A percentile compares a stretch with the other conserved stretches of the same genome.
Evolutionary conservation across 2,329 filamentous ascomycete species (phyloP).

Genomic region (Fusarium sp.): DNA sequence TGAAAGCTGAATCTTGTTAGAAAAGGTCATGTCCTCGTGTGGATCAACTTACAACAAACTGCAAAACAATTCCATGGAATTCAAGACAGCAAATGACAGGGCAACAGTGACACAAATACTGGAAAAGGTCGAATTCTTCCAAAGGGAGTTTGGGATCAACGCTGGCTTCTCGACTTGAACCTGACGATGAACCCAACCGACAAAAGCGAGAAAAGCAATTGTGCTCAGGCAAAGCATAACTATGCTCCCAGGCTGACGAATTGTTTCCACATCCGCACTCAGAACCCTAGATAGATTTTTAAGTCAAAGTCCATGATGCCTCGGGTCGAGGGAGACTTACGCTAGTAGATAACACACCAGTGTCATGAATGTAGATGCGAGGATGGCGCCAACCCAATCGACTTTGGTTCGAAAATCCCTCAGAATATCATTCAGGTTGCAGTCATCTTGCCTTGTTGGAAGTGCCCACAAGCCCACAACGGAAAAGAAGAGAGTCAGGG

Average conservation of each 20-base stretch:
- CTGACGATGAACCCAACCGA: constrained; percentile 63
- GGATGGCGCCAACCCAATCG: constrained; percentile 63
- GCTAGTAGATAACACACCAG: constrained; percentile 61
- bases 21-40: background rate
- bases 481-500: background rate
- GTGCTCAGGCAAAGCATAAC: constrained; percentile 39
- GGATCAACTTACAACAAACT: constrained; percentile 57
- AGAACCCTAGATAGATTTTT: background rate
- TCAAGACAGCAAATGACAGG: constrained; percentile 57
- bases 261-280: background rate
- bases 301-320: background rate
- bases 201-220: constrained; percentile 58
- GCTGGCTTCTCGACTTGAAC: constrained; percentile 23
- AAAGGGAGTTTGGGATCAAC: constrained; percentile 68
- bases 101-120: constrained; percentile 61
- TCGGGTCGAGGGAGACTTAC: constrained; percentile 56
- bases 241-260: constrained; percentile 40
- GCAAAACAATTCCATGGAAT: constrained; percentile 58
- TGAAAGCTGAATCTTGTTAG: background rate
- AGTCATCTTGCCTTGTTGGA: constrained; percentile 42
- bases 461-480: background rate
- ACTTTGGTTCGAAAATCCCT: constrained; percentile 52
- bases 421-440: constrained; percentile 36
- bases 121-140: constrained; percentile 61
- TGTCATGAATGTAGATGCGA: constrained; percentile 52